Percentiles rank a stretch among this genome's conserved stretches.
These are phyloP conservation scores for Musa acuminata DNA, from an alignment of 176 grass and related monocot genomes.

Conservation along the genomic window DNA sequence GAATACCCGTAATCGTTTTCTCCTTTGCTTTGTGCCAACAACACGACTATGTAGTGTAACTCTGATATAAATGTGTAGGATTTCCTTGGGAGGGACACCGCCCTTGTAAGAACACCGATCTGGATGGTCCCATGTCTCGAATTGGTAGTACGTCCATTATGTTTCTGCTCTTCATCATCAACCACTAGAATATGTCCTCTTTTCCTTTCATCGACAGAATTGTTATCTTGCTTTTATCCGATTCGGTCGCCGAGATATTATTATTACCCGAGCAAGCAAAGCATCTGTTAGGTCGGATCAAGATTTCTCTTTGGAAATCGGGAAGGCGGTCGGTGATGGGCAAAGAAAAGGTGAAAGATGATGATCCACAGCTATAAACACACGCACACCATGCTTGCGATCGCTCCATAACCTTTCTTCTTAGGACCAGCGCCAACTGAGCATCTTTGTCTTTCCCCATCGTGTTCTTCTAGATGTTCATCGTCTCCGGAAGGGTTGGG, in stretches of 20 bases:
- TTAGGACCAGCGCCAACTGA: background rate
- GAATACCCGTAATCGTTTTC: background rate
- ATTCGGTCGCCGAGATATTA: too few relatives aligned
- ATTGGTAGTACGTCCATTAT: background rate
- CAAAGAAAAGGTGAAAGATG: conserved; percentile 2
- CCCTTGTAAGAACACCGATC: background rate
- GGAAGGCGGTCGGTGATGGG: conserved; percentile 17
- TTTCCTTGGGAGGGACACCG: background rate
- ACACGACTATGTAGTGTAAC: too few relatives aligned
- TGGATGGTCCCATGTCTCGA: background rate
- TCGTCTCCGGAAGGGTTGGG: background rate
- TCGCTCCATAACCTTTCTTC: background rate
- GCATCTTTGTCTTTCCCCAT: conserved; percentile 3
- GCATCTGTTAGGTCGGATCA: background rate
- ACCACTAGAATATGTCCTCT: background rate
- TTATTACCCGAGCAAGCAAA: background rate
- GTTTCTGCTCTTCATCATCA: background rate
- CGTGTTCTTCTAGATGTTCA: background rate
- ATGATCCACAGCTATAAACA: background rate
- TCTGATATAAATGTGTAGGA: too few relatives aligned
- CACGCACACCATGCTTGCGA: conserved; percentile 2
- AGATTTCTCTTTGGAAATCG: conserved; percentile 9
- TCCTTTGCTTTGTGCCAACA: background rate
- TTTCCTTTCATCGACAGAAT: background rate
- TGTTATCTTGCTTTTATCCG: too few relatives aligned